Evolutionary conservation across 306 rosid genomes (phyloP).

Genomic region (Trifolium dubium): DNA sequence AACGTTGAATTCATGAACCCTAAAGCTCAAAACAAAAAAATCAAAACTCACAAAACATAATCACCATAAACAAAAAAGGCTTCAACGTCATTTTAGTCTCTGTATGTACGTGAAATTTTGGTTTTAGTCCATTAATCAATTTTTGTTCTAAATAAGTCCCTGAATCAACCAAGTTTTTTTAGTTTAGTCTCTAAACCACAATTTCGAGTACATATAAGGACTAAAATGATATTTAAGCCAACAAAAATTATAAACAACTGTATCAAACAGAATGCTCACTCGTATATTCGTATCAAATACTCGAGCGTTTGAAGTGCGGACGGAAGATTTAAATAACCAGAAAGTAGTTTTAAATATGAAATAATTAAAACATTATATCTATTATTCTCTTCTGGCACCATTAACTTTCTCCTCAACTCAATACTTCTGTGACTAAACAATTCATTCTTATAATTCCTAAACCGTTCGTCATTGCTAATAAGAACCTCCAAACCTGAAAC

Average conservation of each 20-base stretch:
- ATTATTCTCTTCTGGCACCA: slow-evolving; percentile 68
- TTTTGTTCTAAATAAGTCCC: too few species aligned
- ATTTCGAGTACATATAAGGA: too few species aligned
- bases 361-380: slow-evolving; percentile 59
- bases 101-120: too few species aligned
- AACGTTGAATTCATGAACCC: slow-evolving; percentile 74
- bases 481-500: slow-evolving; percentile 84
- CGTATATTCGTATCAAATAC: slow-evolving; percentile 82
- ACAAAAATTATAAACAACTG: neutral
- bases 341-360: slow-evolving; percentile 68
- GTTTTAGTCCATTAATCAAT: too few species aligned
- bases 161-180: too few species aligned
- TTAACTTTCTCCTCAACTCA: slow-evolving; percentile 82
- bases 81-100: too few species aligned
- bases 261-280: slow-evolving; percentile 54
- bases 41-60: slow-evolving; percentile 3
- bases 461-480: slow-evolving; percentile 61
- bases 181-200: too few species aligned
- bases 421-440: slow-evolving; percentile 69
- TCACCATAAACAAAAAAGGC: neutral
- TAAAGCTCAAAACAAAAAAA: slow-evolving; percentile 47
- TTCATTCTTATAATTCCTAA: slow-evolving; percentile 64
- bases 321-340: slow-evolving; percentile 61
- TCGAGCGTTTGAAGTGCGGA: slow-evolving; percentile 80
- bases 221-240: too few species aligned